Evolutionary conservation across 768 basidiomycete species (phyloP), one percentile per base, ranked within the genome.

Genomic region (Calocera cornea): DNA sequence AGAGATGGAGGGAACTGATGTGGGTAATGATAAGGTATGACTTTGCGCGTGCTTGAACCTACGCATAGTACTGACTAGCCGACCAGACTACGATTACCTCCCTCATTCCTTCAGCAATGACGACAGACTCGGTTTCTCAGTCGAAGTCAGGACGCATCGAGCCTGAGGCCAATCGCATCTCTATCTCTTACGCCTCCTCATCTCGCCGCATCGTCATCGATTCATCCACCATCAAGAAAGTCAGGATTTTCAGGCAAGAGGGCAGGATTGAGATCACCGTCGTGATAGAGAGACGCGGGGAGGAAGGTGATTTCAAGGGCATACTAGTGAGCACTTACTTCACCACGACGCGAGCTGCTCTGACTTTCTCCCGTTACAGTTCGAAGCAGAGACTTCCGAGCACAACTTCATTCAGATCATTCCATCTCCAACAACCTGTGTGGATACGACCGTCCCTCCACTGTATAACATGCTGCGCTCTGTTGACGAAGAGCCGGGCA

Each of bases 121-220:
- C 67, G 8, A n/a, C 22, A 2, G 64, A 36, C 19, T 10, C 66
- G 16, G 33, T 17, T 29, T n/a, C 34, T 41, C 19, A 2, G 34
- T 41, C 29, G 17, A 41, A 49, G 27, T 12, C 31, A 34, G 50
- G 24, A 11, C 41, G 64, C 29, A 19, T 33, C 33, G 63, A 67
- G 33, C 66, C 70, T 3, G 65, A 67, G 12, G 64, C 68, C n/a
- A 77, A 80, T 66, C 73, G 80, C 22, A 71, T 99, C n/a, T 97
- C 95, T 8, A 93, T 98, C 75, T 89, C 95, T 0, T 99, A 97
- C 77, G 92, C 93, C 67, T 87, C 87, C 49, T 93, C 92, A 64
- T 87, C 87, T 68, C 82, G 91, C 64, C 83, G 97, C 41, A 80
- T 99, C 64, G 88, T 97, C 31, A 81, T 98, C 68, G 88, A 98